Base-by-base conservation (phyloP, 2,329 filamentous ascomycete genomes). In the Exophiala sp. region DNA sequence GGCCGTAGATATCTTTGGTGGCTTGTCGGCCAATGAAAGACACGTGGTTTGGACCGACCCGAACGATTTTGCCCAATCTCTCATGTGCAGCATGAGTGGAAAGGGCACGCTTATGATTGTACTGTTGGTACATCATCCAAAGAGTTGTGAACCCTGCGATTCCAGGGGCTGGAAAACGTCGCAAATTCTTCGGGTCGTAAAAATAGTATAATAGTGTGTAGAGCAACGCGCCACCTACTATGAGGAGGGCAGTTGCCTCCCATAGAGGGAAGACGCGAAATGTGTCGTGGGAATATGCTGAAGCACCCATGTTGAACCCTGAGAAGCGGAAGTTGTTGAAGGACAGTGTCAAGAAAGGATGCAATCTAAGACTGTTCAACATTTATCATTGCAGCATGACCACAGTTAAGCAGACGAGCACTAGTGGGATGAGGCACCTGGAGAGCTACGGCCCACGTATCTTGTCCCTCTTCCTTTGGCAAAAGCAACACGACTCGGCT, bases 151-250 rank as follows among this genome's bases (percentile, higher is more conserved):
- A 44, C n/a, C n/a, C 41, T 20, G 41, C 41, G 5, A 44, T 20
- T 5, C 41, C 24, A 12, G 41, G 41, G 8, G n/a, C 41, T 44
- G 41, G 41, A 44, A 44, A 20, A 8, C 18, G n/a, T 6, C 77
- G 70, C 1, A 79, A 68, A 10, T 74, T 73, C 68, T 78, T 77
- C 1, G 66, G 62, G 60, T 78, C 75, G 20, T 67, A 66, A 50
- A 76, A 71, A 58, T 78, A 78, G 16, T 69, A 62, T 20, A 72
- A 9, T 14, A 41, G 9, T 14, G 39, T 9, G 39, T 41, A 41
- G 39, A 41, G n/a, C 39, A 41, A 10, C 9, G 39, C 39, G 9
- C 10, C 39, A 9, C 12, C 39, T 9, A 41, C 14, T 20, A 41
- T 9, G 39, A 41, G 39, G 39, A 41, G 9, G 39, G 16, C 39